Percentiles rank a stretch among this genome's conserved stretches.
Conservation (phyloP, 306 rosid species). For the Vigna nakashimae region DNA sequence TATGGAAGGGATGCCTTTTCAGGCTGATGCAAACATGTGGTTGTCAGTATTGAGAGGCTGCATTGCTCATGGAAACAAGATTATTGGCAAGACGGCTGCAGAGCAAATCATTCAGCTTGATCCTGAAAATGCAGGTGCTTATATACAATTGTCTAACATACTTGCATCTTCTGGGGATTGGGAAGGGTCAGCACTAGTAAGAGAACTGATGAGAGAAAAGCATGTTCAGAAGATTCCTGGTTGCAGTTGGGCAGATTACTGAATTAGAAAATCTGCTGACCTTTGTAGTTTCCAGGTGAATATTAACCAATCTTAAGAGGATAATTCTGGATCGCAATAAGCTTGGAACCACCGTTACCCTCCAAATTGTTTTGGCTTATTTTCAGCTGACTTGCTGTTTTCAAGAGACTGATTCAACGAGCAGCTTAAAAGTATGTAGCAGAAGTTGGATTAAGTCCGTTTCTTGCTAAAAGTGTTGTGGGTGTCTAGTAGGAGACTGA, state of each 20-base stretch:
- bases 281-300: constrained; percentile 5
- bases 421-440: background rate
- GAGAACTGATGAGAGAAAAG: constrained; percentile 63
- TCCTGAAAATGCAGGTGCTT: constrained; percentile 69
- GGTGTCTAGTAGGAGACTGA: background rate
- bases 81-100: constrained; percentile 66
- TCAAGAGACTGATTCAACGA: background rate
- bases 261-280: constrained; percentile 33
- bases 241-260: constrained; percentile 73
- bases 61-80: constrained; percentile 61
- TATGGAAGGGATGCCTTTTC: constrained; percentile 66
- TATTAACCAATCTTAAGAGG: constrained; percentile 18
- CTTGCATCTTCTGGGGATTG: constrained; percentile 74
- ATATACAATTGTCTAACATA: constrained; percentile 72
- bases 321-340: constrained; percentile 8
- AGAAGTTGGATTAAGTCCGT: constrained; percentile 7
- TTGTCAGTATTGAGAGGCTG: constrained; percentile 78
- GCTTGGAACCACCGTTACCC: constrained; percentile 11
- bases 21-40: constrained; percentile 73
- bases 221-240: constrained; percentile 64
- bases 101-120: constrained; percentile 67
- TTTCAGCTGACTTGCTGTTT: constrained; percentile 4
- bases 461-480: constrained; percentile 14
- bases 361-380: background rate
- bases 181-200: constrained; percentile 73